These are phyloP conservation scores for Tuber aestivum DNA, from an alignment of 495 filamentous ascomycete genomes.

Conservation along the genomic window DNA sequence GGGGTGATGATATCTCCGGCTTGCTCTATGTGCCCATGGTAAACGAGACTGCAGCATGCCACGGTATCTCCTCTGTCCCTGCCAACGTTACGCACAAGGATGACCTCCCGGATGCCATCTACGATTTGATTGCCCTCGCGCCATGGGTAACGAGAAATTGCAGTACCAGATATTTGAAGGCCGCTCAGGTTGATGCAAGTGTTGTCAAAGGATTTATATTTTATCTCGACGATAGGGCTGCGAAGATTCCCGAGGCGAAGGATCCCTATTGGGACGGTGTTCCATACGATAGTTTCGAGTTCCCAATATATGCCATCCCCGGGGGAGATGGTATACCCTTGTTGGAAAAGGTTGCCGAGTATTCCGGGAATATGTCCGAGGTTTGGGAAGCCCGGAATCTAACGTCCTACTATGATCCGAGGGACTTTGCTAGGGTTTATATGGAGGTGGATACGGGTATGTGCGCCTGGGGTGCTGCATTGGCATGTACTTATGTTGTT, in stretches of 20 bases:
- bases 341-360: conserved; percentile 65
- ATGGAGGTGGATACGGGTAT: conserved; percentile 57
- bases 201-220: conserved; percentile 63
- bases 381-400: conserved; percentile 56
- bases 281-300: conserved; percentile 55
- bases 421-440: conserved; percentile 55
- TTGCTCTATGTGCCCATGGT: conserved; percentile 79
- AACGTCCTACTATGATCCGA: conserved; percentile 44
- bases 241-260: conserved; percentile 55
- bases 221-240: conserved; percentile 58
- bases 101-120: conserved; percentile 63
- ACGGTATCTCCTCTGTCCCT: conserved; percentile 57
- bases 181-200: conserved; percentile 52
- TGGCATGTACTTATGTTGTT: conserved; percentile 47
- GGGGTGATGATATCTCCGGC: conserved; percentile 47
- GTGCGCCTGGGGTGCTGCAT: conserved; percentile 40
- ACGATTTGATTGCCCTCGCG: conserved; percentile 61
- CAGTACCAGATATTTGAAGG: conserved; percentile 59
- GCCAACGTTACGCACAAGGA: conserved; percentile 63
- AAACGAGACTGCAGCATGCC: conserved; percentile 53
- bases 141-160: conserved; percentile 78
- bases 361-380: conserved; percentile 63
- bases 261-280: conserved; percentile 60
- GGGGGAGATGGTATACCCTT: conserved; percentile 58
- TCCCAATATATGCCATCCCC: conserved; percentile 79